Conservation (phyloP, 2,329 filamentous ascomycete species). For the Paramyrothecium sp. region DNA sequence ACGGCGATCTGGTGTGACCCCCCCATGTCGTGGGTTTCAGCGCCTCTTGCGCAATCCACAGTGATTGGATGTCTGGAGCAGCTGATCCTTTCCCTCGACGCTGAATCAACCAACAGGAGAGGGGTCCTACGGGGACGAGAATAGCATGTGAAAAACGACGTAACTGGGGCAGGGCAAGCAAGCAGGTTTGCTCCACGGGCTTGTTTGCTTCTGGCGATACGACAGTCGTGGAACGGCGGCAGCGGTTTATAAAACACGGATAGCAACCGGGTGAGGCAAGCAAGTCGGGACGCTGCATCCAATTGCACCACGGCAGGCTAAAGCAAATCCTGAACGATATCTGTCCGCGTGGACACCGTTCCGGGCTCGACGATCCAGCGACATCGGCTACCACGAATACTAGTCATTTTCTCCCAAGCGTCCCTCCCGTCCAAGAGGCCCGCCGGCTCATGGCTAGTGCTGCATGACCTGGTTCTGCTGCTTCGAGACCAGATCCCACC, state of each 20-base stretch:
- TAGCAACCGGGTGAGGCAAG: background rate
- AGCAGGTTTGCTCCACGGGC: too few species aligned
- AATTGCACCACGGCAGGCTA: background rate
- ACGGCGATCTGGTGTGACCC: background rate
- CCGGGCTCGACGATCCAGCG: background rate
- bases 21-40: background rate
- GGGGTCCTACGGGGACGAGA: background rate
- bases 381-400: background rate
- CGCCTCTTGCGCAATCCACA: background rate
- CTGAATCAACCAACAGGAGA: background rate
- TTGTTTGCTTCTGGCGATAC: background rate
- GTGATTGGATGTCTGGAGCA: background rate
- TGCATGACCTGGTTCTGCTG: background rate
- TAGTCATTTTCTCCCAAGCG: background rate
- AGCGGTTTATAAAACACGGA: background rate
- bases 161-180: too few species aligned
- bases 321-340: background rate
- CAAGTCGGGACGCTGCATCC: background rate
- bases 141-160: background rate
- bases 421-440: too few species aligned
- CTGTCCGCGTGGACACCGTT: background rate
- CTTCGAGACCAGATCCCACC: background rate
- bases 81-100: background rate
- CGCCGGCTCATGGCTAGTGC: background rate
- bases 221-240: background rate